Evolutionary conservation across 208 protist genomes (phyloP), one percentile per base, ranked within the genome.

Genomic region (Acanthamoeba sp.): DNA sequence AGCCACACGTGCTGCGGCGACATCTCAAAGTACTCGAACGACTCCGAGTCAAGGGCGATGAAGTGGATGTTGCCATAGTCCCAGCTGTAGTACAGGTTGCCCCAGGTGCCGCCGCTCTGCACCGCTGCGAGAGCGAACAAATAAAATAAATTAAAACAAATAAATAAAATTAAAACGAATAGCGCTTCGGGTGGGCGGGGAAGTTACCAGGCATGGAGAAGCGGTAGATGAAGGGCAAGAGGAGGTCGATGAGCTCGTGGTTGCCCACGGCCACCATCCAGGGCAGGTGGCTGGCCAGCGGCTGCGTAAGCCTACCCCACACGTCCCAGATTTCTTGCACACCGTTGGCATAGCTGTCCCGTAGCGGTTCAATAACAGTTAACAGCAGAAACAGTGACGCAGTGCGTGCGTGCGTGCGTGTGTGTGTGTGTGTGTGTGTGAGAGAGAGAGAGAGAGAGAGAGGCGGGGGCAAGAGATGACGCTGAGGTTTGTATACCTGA

Each of bases 41-140:
- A 87, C 69, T 94, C 90, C 14, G 90, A 85, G 69, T 94, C 66
- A 6, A 94, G 34, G 20, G 73, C 27, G 36, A 84, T 84, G 69
- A 94, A 69, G 69, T 94, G 90, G 40, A 84, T 66, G 55, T 55
- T 80, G 38, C 90, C 90, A n/a, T 94, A 94, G 66, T 94, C 48
- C 24, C 45, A 94, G 90, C 90, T 94, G 90, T 94, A 94, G 50
- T 94, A 94, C 32, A 94, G 55, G 48, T 87, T 87, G 78, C 78
- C 78, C 45, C 48, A 87, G n/a, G 78, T 62, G 9, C n/a, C 78
- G 9, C 78, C 78, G 32, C 78, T 87, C 78, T 87, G 45, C 78
- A 55, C 3, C 6, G 78, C 78, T 87, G 20, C 32, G 27, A 48
- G 29, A 14, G 42, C 42, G 10, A 36, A 32, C 16, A 42, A 16